phyloP scores from a whole-genome alignment of 768 basidiomycete species.

The Kwoniella bestiolae region DNA sequence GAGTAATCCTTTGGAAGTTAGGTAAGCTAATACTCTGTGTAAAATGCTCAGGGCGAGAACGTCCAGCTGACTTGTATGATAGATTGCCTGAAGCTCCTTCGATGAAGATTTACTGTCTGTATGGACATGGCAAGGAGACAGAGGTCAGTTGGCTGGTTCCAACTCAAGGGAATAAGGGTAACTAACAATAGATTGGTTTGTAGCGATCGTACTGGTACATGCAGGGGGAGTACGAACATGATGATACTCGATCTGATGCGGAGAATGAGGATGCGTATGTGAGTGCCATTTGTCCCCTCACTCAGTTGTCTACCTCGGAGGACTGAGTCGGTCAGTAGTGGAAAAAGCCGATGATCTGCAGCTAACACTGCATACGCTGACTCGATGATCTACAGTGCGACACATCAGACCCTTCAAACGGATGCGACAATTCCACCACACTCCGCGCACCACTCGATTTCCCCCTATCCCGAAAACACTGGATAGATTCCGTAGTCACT shows the following conservation, averaged over 20 bases:
- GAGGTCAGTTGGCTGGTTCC: constrained; percentile 65
- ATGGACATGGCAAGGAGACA: constrained; percentile 94
- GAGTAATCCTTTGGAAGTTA: constrained; percentile 72
- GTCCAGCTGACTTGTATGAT: no score
- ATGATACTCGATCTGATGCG: constrained; percentile 61
- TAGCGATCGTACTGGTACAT: constrained; percentile 91
- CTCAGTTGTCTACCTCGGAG: no score
- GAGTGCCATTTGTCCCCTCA: constrained; percentile 6
- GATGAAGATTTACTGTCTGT: constrained; percentile 89
- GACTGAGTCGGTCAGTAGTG: no score
- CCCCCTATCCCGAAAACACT: constrained; percentile 66
- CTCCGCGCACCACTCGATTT: constrained; percentile 63
- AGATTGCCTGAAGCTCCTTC: constrained; percentile 87
- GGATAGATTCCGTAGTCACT: constrained; percentile 85
- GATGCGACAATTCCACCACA: constrained; percentile 60
- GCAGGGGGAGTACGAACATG: constrained; percentile 70
- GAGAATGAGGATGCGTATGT: constrained; percentile 44
- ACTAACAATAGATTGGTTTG: neutral
- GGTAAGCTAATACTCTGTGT: constrained; percentile 38
- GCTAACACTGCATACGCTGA: neutral
- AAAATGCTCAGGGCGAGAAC: no score
- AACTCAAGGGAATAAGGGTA: no score
- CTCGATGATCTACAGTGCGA: constrained; percentile 56
- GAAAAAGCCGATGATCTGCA: no score
- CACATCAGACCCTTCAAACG: constrained; percentile 57